Conservation (phyloP, 2,329 filamentous ascomycete species). For the Coccinonectria pachysandricola region DNA sequence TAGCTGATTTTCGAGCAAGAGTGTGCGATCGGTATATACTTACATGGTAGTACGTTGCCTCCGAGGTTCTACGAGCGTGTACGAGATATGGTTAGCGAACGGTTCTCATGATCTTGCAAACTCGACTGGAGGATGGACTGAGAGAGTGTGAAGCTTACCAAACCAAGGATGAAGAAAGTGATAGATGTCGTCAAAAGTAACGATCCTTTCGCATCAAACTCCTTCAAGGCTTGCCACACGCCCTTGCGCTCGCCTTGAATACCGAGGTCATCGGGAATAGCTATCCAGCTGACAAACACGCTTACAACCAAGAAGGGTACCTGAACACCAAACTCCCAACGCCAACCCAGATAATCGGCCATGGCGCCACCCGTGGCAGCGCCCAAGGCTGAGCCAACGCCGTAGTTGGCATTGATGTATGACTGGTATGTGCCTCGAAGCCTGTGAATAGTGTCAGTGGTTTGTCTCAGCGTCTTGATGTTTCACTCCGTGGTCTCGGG, state of each 20-base stretch:
- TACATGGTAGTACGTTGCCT: slow-evolving; percentile 52
- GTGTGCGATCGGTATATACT: slow-evolving; percentile 17
- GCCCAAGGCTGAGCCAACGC: slow-evolving; percentile 47
- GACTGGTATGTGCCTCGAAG: slow-evolving; percentile 62
- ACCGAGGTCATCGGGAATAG: slow-evolving; percentile 44
- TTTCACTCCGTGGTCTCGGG: neutral
- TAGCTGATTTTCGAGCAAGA: neutral
- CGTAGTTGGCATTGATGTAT: slow-evolving; percentile 57
- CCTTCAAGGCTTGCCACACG: slow-evolving; percentile 37
- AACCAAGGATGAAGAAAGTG: slow-evolving; percentile 47
- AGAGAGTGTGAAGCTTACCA: slow-evolving; percentile 30
- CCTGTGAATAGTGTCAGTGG: slow-evolving; percentile 13
- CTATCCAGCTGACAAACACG: slow-evolving; percentile 32
- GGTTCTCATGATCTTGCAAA: too few relatives aligned
- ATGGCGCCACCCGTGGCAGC: slow-evolving; percentile 61
- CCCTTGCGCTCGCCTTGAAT: slow-evolving; percentile 33
- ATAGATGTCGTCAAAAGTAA: slow-evolving; percentile 40
- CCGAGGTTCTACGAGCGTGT: slow-evolving; percentile 39
- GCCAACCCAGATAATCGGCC: slow-evolving; percentile 61
- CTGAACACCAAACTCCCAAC: slow-evolving; percentile 60
- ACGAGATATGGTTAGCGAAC: slow-evolving; percentile 1
- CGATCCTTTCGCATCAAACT: slow-evolving; percentile 49
- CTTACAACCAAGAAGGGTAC: slow-evolving; percentile 40
- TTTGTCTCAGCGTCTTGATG: slow-evolving; percentile 1
- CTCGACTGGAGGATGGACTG: too few relatives aligned